phyloP scores from a whole-genome alignment of 2,329 filamentous ascomycete species.

The Verticillium zaregamsianum region DNA sequence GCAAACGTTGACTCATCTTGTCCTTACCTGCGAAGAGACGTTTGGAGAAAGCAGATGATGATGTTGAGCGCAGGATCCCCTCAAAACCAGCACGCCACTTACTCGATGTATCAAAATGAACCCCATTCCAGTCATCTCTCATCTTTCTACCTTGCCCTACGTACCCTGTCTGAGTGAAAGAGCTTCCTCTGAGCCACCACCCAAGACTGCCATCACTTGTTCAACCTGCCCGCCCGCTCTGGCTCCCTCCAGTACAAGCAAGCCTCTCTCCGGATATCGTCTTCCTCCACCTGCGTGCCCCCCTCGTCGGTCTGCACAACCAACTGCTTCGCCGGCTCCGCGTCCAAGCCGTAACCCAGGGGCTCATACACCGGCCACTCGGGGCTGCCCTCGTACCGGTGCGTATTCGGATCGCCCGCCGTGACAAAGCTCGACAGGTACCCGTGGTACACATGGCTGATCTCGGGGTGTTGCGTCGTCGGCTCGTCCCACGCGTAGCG shows the following conservation, averaged over 20 bases:
- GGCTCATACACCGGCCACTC: conserved; percentile 21
- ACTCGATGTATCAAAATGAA: no score
- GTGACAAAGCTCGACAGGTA: conserved; percentile 32
- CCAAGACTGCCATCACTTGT: conserved; percentile 20
- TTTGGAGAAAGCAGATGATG: no score
- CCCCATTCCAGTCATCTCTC: no score
- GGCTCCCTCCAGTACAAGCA: conserved; percentile 32
- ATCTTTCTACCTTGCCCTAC: neutral
- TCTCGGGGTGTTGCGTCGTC: conserved; percentile 26
- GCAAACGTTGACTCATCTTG: no score
- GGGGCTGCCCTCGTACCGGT: conserved; percentile 12
- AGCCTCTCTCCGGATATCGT: conserved; percentile 24
- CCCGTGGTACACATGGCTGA: conserved; percentile 30
- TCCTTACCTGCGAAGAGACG: no score
- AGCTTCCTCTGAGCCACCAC: no score
- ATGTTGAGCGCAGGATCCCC: no score
- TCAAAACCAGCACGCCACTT: no score
- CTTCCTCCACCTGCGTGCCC: conserved; percentile 24
- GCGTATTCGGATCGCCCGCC: conserved; percentile 28
- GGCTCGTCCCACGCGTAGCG: conserved; percentile 32
- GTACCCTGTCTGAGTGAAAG: neutral
- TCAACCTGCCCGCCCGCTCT: conserved; percentile 25
- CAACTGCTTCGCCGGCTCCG: conserved; percentile 21
- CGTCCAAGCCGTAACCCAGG: conserved; percentile 17
- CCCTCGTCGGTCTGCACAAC: conserved; percentile 23